These are phyloP conservation scores for Penicillium freii DNA, from an alignment of 2,329 filamentous ascomycete genomes.

Conservation along the genomic window DNA sequence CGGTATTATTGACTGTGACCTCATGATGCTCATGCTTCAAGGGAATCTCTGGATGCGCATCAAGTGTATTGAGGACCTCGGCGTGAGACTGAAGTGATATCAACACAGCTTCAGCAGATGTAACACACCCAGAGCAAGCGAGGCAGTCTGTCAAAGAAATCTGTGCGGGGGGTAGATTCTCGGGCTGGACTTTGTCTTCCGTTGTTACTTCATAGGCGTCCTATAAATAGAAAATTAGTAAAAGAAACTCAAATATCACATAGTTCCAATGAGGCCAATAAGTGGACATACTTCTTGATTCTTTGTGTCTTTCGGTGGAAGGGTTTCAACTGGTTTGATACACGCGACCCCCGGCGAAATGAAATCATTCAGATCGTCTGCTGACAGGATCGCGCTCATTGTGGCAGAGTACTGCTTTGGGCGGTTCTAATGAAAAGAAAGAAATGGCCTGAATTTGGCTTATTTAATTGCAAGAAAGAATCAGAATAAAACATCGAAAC, in stretches of 20 bases:
- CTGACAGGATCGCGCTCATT: slow-evolving; percentile 97
- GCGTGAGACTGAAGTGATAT: slow-evolving; percentile 91
- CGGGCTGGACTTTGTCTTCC: slow-evolving; percentile 69
- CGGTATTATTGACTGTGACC: slow-evolving; percentile 47
- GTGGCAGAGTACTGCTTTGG: slow-evolving; percentile 29
- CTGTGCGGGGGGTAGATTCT: slow-evolving; percentile 69
- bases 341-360: slow-evolving; percentile 96
- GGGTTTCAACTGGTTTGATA: slow-evolving; percentile 94
- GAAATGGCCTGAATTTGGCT: background rate
- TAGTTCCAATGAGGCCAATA: slow-evolving; percentile 8
- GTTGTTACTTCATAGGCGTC: slow-evolving; percentile 83
- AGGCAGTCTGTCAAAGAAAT: slow-evolving; percentile 97
- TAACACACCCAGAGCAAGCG: slow-evolving; percentile 95
- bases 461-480: background rate
- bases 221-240: slow-evolving; percentile 36
- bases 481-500: background rate
- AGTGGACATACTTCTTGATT: slow-evolving; percentile 43
- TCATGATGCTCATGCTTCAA: slow-evolving; percentile 23
- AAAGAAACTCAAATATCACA: slow-evolving; percentile 1
- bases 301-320: slow-evolving; percentile 63
- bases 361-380: slow-evolving; percentile 97
- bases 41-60: slow-evolving; percentile 54
- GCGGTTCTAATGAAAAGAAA: slow-evolving; percentile 9
- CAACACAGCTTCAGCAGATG: slow-evolving; percentile 94
- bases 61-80: slow-evolving; percentile 81